Conservation (phyloP, 768 basidiomycete species). For the Podaxis sp. region DNA sequence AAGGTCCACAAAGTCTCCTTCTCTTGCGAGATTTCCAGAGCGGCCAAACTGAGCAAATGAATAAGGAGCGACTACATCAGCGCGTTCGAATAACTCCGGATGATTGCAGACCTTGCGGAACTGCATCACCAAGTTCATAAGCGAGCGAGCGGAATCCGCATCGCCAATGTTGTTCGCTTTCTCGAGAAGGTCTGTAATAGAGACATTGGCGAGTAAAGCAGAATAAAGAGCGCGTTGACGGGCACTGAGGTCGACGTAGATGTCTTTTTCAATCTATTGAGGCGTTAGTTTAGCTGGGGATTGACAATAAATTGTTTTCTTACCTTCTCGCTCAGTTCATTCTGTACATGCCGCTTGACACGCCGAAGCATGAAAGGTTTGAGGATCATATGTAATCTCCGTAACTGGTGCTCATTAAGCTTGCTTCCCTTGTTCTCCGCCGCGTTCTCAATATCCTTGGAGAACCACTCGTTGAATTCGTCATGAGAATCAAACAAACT, state of each 20-base stretch:
- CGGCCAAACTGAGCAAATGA: conserved; percentile 83
- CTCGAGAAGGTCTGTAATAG: conserved; percentile 89
- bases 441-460: conserved; percentile 97
- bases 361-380: conserved; percentile 99
- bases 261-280: conserved; percentile 90
- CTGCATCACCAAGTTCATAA: conserved; percentile 99
- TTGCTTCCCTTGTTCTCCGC: conserved; percentile 88
- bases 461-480: conserved; percentile 99
- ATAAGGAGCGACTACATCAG: conserved; percentile 92
- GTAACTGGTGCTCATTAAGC: conserved; percentile 92
- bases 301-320: conserved; percentile 11
- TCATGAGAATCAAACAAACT: conserved; percentile 98
- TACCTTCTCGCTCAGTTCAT: conserved; percentile 98
- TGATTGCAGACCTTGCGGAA: conserved; percentile 99
- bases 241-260: conserved; percentile 92
- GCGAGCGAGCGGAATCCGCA: conserved; percentile 85
- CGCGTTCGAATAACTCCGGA: conserved; percentile 95
- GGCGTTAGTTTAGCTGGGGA: not conserved
- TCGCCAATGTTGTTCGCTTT: conserved; percentile 92
- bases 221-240: conserved; percentile 90
- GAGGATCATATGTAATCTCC: conserved; percentile 96
- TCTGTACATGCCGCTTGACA: conserved; percentile 98
- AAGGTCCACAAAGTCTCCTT: conserved; percentile 80
- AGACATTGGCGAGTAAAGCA: conserved; percentile 88
- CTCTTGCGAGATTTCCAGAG: conserved; percentile 79